Evolutionary conservation across 1,284 basidiomycete species (phyloP).

Genomic region (Meripilus lineatus): DNA sequence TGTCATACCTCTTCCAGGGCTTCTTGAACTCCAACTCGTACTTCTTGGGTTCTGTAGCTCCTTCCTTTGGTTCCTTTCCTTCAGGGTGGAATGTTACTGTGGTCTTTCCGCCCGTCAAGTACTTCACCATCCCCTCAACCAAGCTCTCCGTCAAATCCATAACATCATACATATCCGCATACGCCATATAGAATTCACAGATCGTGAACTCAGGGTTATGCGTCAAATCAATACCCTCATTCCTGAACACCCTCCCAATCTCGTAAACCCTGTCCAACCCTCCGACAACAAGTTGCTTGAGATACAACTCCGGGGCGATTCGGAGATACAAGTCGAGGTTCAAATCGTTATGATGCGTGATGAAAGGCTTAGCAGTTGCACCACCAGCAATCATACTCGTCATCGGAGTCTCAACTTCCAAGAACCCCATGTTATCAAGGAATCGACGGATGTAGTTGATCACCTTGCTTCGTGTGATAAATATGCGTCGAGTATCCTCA

Average conservation of each 20-base stretch:
- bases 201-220: conserved; percentile 98
- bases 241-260: conserved; percentile 97
- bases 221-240: conserved; percentile 98
- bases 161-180: conserved; percentile 98
- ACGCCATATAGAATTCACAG: conserved; percentile 99
- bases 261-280: conserved; percentile 98
- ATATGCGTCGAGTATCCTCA: conserved; percentile 86
- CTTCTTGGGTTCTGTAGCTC: no score
- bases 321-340: conserved; percentile 97
- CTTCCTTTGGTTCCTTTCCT: conserved; percentile 75
- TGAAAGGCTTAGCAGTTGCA: conserved; percentile 97
- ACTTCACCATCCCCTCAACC: conserved; percentile 90
- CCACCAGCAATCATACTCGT: conserved; percentile 97
- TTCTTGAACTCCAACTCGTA: conserved; percentile 86
- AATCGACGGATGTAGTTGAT: conserved; percentile 91
- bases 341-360: conserved; percentile 99
- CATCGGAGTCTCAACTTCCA: conserved; percentile 99
- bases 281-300: conserved; percentile 97
- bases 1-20: conserved; percentile 99
- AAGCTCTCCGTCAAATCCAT: conserved; percentile 97
- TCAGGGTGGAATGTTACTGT: conserved; percentile 90
- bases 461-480: conserved; percentile 85
- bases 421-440: conserved; percentile 90
- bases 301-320: conserved; percentile 95
- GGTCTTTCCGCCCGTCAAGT: conserved; percentile 78